Evolutionary conservation across 2,329 filamentous ascomycete species (phyloP), one percentile per base, ranked within the genome.

Genomic region (Colletotrichum karsti): DNA sequence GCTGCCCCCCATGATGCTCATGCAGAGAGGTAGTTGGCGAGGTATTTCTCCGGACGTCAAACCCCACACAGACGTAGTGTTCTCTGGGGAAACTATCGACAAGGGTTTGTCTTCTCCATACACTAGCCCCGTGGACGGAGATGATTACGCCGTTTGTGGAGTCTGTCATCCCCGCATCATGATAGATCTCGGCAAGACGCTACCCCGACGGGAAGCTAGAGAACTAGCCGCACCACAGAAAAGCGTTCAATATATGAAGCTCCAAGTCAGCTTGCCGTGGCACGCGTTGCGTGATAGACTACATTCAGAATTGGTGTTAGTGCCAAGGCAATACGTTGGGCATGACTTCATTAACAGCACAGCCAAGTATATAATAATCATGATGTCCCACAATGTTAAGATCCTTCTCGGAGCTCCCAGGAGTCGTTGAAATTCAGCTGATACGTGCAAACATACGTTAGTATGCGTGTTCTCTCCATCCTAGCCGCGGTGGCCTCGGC

Each of bases 171-270:
- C 55, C 55, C 62, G 46, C 62, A 46, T 60, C 22, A 15, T 12
- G 39, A 46, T 18, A 44, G 28, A 65, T 15, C 46, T 65, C 55
- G 62, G 62, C 44, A 46, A 12, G 55, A 54, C 56, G 39, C 63
- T 61, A 48, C 48, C 63, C 63, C 63, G 63, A 66, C 39, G 5
- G 15, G 22, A 22, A 39, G n/a, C 39, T 20, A 54, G 22, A 46
- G 5, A 26, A 28, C 56, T 66, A 61, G 63, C 56, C 56, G 63
- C 56, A 15, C 56, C 63, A 66, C 39, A 66, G 63, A 66, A 26
- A 61, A 37, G 28, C 48, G 12, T n/a, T 7, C 4, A 9, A 13
- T 30, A 26, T 33, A 48, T 61, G 56, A 61, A 61, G 4, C 7
- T 18, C 30, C 12, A 20, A 20, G 20, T 30, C 26, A 12, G 9